Base-by-base conservation (phyloP, 83 land plant species). In the Thuja plicata region DNA sequence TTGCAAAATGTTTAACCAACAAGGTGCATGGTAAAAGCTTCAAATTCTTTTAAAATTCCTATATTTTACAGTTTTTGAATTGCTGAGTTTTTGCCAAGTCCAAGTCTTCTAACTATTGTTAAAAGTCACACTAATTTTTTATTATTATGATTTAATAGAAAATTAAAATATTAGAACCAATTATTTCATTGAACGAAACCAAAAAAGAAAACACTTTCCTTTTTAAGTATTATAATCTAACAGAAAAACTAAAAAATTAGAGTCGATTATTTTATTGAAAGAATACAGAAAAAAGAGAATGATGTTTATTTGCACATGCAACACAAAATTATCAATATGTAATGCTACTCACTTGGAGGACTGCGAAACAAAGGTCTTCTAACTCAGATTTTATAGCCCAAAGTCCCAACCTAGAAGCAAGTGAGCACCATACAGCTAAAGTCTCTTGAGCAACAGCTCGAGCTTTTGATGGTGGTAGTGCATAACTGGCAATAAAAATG, bases 321-420 rank as follows among this genome's bases (percentile, higher is more conserved):
- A 66, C 8, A 24, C 10, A 10, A 66, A 30, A 66, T 66, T 27
- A 66, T 66, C 30, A 24, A 32, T 54, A 37, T 8, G 73, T 27
- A 66, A 24, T 8, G 30, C 73, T 66, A 88, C 90, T 86, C 27
- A 98, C 99, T 92, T 96, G 96, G 85, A 98, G 93, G 85, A 98
- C 99, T 77, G 99, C 99, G 94, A 98, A 98, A 90, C 99, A 98
- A 24, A 98, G 93, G 90, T 98, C 99, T 92, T 98, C 99, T 76
- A 98, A 91, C 89, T 98, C 99, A 79, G 99, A 94, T 93, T 98
- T 97, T 57, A 98, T 87, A 40, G 99, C 98, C 99, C 99, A 98
- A 38, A 95, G 92, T 41, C 99, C 99, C 90, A 98, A 89, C 91
- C 97, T 93, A 76, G 99, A 98, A 66, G 99, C 99, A 88, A 98